Conservation (phyloP, 768 basidiomycete species). For the Leccinum imitatum region DNA sequence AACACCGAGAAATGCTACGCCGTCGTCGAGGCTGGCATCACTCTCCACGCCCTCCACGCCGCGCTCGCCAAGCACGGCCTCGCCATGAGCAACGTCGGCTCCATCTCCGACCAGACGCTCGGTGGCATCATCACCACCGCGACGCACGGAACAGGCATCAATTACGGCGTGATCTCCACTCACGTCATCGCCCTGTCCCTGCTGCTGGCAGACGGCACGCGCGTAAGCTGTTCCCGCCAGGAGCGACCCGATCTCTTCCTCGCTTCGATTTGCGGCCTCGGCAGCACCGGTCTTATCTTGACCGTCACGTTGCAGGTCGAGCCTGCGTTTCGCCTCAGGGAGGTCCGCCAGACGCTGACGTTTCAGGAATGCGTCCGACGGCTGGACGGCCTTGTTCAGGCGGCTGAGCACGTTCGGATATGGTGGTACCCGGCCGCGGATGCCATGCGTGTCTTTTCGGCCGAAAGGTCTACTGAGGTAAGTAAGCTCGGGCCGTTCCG, state of each 20-base stretch:
- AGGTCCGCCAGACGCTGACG: conserved; percentile 57
- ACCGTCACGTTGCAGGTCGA: conserved; percentile 77
- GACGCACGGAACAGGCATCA: conserved; percentile 88
- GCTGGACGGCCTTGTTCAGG: conserved; percentile 53
- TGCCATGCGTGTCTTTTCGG: conserved; percentile 65
- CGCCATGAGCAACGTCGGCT: conserved; percentile 91
- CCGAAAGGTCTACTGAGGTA: conserved; percentile 79
- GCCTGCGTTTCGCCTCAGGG: conserved; percentile 76
- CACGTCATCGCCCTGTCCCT: conserved; percentile 75
- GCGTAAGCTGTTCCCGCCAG: conserved; percentile 63
- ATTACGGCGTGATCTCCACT: conserved; percentile 78
- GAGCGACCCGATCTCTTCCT: conserved; percentile 76
- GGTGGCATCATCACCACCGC: conserved; percentile 92
- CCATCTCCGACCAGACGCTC: conserved; percentile 94
- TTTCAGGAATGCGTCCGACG: conserved; percentile 63
- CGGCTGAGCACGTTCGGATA: conserved; percentile 87
- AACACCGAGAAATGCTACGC: conserved; percentile 66
- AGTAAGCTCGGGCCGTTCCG: conserved; percentile 26
- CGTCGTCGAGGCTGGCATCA: conserved; percentile 76
- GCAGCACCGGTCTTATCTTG: conserved; percentile 86
- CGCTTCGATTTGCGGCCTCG: conserved; percentile 89
- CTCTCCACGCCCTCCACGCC: conserved; percentile 69
- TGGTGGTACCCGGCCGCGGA: conserved; percentile 94
- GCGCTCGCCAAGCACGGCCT: conserved; percentile 64
- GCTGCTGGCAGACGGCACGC: conserved; percentile 72